These are phyloP conservation scores for Xeromyces bisporus DNA, from an alignment of 495 filamentous ascomycete species.

Conservation along the genomic window DNA sequence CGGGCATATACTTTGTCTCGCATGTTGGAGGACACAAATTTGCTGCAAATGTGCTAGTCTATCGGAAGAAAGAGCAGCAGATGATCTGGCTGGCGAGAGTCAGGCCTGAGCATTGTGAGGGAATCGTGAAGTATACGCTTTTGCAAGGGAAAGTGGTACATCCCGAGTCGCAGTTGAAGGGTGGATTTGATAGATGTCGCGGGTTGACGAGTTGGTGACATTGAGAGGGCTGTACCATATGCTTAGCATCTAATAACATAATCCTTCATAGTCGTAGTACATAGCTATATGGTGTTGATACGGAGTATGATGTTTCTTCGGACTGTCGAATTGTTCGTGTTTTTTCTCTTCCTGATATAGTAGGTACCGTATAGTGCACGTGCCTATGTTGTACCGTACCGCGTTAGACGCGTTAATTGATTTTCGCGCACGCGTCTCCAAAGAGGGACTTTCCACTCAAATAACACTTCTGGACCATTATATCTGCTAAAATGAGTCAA, in stretches of 20 bases:
- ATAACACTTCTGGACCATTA: no score
- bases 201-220: slow-evolving; percentile 74
- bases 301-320: no score
- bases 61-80: slow-evolving; percentile 54
- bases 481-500: no score
- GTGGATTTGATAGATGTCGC: slow-evolving; percentile 68
- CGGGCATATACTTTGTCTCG: slow-evolving; percentile 84
- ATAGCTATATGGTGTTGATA: not conserved
- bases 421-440: slow-evolving; percentile 1
- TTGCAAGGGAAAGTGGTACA: slow-evolving; percentile 88
- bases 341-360: no score
- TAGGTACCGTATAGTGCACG: no score
- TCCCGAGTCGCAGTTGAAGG: slow-evolving; percentile 65
- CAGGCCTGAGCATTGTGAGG: slow-evolving; percentile 80
- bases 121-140: slow-evolving; percentile 74
- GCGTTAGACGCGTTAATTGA: not conserved
- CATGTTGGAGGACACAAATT: slow-evolving; percentile 95
- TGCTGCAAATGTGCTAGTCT: slow-evolving; percentile 78
- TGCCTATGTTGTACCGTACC: no score
- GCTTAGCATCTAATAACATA: no score
- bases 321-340: no score
- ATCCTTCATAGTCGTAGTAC: no score
- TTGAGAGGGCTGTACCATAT: no score
- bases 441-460: no score
- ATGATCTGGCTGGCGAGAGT: slow-evolving; percentile 91